Evolutionary conservation across 345 rosid genomes (phyloP).

Genomic region (Fremontodendron californicum): DNA sequence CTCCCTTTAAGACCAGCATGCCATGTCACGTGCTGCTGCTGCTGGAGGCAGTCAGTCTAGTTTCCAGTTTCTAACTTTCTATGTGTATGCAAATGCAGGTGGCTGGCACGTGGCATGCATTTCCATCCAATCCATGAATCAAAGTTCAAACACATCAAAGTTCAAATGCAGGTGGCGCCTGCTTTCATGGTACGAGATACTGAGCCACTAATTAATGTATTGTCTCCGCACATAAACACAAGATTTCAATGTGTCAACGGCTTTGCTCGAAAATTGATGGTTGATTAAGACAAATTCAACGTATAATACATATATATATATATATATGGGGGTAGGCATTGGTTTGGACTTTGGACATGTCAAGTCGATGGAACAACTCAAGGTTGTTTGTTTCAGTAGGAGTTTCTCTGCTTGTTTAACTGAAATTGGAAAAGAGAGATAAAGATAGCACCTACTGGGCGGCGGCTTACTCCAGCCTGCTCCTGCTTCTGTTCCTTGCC

Average conservation of each 20-base stretch:
- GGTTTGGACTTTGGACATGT: not conserved
- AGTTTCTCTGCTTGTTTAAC: not conserved
- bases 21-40: not conserved
- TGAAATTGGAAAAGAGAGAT: not conserved
- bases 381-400: not conserved
- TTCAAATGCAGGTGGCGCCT: too few relatives aligned
- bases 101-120: not conserved
- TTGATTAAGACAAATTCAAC: not conserved
- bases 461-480: not conserved
- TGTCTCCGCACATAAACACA: not conserved
- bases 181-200: not conserved
- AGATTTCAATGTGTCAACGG: not conserved
- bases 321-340: not conserved
- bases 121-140: not conserved
- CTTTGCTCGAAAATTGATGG: not conserved
- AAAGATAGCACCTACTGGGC: not conserved
- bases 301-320: too few relatives aligned
- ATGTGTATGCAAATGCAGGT: not conserved
- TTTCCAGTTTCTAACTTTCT: not conserved
- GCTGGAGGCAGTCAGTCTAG: too few relatives aligned
- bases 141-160: not conserved
- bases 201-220: not conserved
- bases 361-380: conserved; percentile 1
- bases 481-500: too few relatives aligned
- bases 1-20: not conserved